Percentiles rank a stretch among this genome's conserved stretches.
Conservation (phyloP, 2,329 filamentous ascomycete genomes). For the Neonectria coccinea region DNA sequence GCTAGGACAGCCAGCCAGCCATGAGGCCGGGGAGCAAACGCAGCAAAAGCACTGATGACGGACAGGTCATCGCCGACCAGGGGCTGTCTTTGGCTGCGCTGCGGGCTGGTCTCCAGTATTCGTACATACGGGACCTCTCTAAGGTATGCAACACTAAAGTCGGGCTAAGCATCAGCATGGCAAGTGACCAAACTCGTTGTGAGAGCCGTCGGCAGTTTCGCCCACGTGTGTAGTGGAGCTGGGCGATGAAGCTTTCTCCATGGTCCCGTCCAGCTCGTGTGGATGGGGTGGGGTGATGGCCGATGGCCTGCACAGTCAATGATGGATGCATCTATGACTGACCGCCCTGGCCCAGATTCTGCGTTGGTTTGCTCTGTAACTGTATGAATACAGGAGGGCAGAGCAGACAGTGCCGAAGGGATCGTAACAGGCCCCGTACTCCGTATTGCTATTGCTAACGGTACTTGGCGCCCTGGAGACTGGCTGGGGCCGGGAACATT, state of each 20-base stretch:
- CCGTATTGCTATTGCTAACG: slow-evolving; percentile 25
- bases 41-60: neutral
- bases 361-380: neutral
- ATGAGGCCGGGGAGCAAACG: neutral
- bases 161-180: slow-evolving; percentile 30
- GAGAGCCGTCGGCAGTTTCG: slow-evolving; percentile 41
- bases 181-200: slow-evolving; percentile 24
- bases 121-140: neutral
- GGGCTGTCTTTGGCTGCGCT: slow-evolving; percentile 8
- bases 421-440: neutral
- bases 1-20: neutral
- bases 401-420: neutral
- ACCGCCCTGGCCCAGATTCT: neutral
- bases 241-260: slow-evolving; percentile 24
- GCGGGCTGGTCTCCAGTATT: slow-evolving; percentile 1
- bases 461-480: slow-evolving; percentile 33
- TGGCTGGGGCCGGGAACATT: slow-evolving; percentile 13
- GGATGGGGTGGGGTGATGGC: slow-evolving; percentile 33
- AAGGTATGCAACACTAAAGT: slow-evolving; percentile 27
- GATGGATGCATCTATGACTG: slow-evolving; percentile 26
- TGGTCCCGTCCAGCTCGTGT: slow-evolving; percentile 18
- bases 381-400: neutral
- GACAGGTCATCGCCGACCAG: neutral
- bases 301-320: slow-evolving; percentile 5
- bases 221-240: slow-evolving; percentile 45